These are phyloP conservation scores for Neurospora sp. DNA, from an alignment of 2,329 filamentous ascomycete genomes.

Conservation along the genomic window DNA sequence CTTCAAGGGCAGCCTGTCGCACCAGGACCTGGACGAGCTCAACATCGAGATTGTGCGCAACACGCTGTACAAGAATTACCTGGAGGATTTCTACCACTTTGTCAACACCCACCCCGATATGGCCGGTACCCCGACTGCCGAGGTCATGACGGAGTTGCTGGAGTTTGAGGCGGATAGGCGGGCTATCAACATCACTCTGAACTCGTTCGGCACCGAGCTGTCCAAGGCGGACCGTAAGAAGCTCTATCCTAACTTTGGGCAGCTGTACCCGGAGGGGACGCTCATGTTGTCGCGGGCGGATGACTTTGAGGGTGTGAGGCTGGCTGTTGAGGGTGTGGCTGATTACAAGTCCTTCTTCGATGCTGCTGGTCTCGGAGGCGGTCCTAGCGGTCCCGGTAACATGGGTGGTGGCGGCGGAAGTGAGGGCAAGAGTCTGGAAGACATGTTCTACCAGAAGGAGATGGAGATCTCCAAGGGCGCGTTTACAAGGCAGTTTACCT, in stretches of 20 bases:
- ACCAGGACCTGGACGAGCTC: constrained; percentile 94
- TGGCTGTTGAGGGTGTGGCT: constrained; percentile 84
- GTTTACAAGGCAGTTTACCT: constrained; percentile 93
- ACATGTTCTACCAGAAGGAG: constrained; percentile 98
- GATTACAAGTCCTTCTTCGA: constrained; percentile 98
- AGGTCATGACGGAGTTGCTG: constrained; percentile 91
- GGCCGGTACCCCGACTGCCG: constrained; percentile 75
- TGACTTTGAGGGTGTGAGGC: constrained; percentile 83
- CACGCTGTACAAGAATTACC: constrained; percentile 98
- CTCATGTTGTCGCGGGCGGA: constrained; percentile 92
- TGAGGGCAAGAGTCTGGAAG: constrained; percentile 85
- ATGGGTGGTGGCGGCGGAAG: constrained; percentile 67
- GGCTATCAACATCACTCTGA: constrained; percentile 98
- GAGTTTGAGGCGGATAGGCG: constrained; percentile 95
- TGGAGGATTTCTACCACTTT: constrained; percentile 94
- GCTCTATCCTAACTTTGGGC: constrained; percentile 86
- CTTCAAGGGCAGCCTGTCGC: constrained; percentile 93
- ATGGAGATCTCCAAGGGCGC: constrained; percentile 96
- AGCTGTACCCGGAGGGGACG: constrained; percentile 86
- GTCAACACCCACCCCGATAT: constrained; percentile 85
- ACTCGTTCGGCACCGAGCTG: constrained; percentile 95
- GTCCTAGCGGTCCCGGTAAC: constrained; percentile 65
- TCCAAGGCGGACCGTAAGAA: constrained; percentile 91
- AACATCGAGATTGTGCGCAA: constrained; percentile 99
- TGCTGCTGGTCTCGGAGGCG: constrained; percentile 68